Conservation (phyloP, 441 rosid species). For the Erodium texanum region DNA sequence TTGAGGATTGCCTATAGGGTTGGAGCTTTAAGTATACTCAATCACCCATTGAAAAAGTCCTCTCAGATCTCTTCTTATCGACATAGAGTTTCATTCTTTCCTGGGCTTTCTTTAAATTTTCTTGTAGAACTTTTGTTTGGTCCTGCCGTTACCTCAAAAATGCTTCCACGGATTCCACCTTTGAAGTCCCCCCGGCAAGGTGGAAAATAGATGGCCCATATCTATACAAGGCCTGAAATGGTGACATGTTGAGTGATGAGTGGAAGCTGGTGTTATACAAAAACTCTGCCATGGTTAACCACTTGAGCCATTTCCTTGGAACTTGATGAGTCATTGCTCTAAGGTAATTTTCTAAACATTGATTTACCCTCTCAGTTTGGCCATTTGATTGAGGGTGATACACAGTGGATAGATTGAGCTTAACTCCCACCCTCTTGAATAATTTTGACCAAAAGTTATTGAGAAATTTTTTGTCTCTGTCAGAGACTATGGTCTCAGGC, state of each 20-base stretch:
- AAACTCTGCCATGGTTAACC: not conserved
- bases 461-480: no score
- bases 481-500: no score
- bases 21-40: no score
- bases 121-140: no score
- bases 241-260: not conserved
- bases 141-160: no score
- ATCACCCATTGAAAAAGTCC: no score
- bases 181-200: no score
- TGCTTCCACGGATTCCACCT: no score
- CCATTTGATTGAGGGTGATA: not conserved
- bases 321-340: not conserved
- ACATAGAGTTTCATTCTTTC: not conserved
- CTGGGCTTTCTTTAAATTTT: not conserved
- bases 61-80: not conserved
- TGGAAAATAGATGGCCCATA: not conserved
- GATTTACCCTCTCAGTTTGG: not conserved
- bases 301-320: not conserved
- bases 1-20: no score
- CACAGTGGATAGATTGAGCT: not conserved
- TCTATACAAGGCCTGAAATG: not conserved
- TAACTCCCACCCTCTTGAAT: not conserved
- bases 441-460: constrained; percentile 6
- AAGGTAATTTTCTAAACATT: constrained; percentile 1
- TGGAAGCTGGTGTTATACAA: not conserved